These are phyloP conservation scores for Serendipita indica DNA, from an alignment of 768 basidiomycete genomes.

Conservation along the genomic window DNA sequence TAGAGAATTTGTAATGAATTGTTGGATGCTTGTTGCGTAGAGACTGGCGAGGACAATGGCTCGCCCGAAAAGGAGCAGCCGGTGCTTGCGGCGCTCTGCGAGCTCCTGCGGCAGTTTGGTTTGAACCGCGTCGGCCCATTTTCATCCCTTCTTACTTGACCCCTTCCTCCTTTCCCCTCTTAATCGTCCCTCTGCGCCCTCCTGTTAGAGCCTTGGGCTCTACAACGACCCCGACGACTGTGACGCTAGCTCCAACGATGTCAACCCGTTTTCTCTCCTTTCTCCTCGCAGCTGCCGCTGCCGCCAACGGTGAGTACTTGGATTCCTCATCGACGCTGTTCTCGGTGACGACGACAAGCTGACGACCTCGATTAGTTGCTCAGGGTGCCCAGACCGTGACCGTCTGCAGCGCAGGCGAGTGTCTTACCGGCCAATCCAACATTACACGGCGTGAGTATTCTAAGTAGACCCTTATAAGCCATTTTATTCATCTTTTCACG, in stretches of 20 bases:
- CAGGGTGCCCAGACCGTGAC: constrained; percentile 8
- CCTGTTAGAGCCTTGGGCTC: not conserved
- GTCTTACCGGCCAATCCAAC: constrained; percentile 65
- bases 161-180: constrained; percentile 4
- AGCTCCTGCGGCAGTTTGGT: no score
- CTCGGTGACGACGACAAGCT: not conserved
- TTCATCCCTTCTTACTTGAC: not conserved
- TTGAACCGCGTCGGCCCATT: not conserved
- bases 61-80: no score
- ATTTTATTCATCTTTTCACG: constrained; percentile 8
- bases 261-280: not conserved
- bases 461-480: not conserved
- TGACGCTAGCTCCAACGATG: not conserved
- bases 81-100: no score
- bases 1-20: no score
- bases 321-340: not conserved
- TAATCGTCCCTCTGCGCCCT: constrained; percentile 6
- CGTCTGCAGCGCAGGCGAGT: constrained; percentile 79
- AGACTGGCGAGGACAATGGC: no score
- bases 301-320: not conserved
- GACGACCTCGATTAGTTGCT: not conserved
- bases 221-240: not conserved
- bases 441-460: constrained; percentile 36
- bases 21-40: no score
- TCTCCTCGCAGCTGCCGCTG: not conserved